Conservation (phyloP, 495 filamentous ascomycete genomes). For the Neurospora sp. region DNA sequence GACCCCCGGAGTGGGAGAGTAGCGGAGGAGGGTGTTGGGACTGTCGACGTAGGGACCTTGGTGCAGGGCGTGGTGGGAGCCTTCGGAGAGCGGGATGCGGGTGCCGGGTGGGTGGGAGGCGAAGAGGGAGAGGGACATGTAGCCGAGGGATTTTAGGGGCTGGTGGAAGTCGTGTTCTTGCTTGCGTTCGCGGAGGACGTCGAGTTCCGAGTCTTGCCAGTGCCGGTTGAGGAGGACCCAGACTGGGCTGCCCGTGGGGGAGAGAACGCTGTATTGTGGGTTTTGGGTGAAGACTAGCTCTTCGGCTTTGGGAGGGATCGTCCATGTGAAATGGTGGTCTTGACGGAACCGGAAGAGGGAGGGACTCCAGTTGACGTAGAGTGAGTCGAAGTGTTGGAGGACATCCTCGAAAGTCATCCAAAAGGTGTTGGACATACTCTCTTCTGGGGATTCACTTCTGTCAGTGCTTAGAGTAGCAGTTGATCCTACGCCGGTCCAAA, state of each 20-base stretch:
- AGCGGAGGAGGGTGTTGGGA: slow-evolving; percentile 75
- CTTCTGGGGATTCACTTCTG: slow-evolving; percentile 2
- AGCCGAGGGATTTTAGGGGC: slow-evolving; percentile 46
- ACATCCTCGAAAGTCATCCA: slow-evolving; percentile 86
- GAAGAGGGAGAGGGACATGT: slow-evolving; percentile 80
- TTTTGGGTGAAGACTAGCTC: slow-evolving; percentile 61
- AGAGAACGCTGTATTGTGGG: slow-evolving; percentile 69
- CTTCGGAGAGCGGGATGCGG: slow-evolving; percentile 61
- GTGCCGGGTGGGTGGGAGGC: slow-evolving; percentile 49
- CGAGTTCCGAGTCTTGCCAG: slow-evolving; percentile 46
- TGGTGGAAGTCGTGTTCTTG: slow-evolving; percentile 14
- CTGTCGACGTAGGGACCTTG: slow-evolving; percentile 84
- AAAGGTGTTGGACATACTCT: slow-evolving; percentile 56
- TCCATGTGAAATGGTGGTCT: slow-evolving; percentile 87
- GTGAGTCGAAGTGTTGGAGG: slow-evolving; percentile 80
- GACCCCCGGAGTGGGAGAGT: slow-evolving; percentile 47
- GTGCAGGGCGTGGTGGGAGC: slow-evolving; percentile 37
- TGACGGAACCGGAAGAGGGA: slow-evolving; percentile 67
- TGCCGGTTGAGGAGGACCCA: slow-evolving; percentile 85
- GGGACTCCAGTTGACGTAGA: slow-evolving; percentile 98
- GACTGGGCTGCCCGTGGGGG: slow-evolving; percentile 45
- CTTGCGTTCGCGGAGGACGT: slow-evolving; percentile 25
- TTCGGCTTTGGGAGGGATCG: slow-evolving; percentile 48
- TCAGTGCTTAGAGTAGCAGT: slow-evolving; percentile 16
- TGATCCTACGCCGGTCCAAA: slow-evolving; percentile 42